A percentile compares a stretch with the other conserved stretches of the same genome.
Evolutionary conservation across 1,284 basidiomycete species (phyloP).

Genomic region (Afroboletus lepidellus): DNA sequence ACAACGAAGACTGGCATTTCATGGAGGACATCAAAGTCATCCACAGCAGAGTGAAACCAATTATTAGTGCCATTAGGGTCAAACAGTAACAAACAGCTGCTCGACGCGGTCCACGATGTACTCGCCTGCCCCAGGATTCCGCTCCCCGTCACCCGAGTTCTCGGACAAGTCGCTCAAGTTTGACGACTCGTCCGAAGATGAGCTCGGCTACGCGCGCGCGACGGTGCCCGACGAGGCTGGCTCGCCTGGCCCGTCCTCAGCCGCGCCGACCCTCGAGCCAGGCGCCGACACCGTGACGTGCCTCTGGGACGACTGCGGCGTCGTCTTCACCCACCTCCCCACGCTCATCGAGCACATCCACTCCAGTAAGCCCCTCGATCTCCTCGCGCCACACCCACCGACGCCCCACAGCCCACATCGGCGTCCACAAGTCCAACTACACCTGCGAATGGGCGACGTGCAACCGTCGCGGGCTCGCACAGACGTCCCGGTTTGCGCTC

Average conservation of each 20-base stretch:
- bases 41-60: not conserved
- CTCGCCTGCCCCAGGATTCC: slow-evolving; percentile 20
- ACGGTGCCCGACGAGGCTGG: slow-evolving; percentile 16
- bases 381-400: not conserved
- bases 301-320: slow-evolving; percentile 77
- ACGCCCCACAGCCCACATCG: slow-evolving; percentile 65
- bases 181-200: slow-evolving; percentile 28
- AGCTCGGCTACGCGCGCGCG: slow-evolving; percentile 6
- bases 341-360: slow-evolving; percentile 80
- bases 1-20: too few species aligned
- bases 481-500: slow-evolving; percentile 85
- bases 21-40: not conserved
- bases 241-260: slow-evolving; percentile 30
- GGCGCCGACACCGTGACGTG: slow-evolving; percentile 57
- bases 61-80: not conserved
- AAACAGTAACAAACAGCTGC: slow-evolving; percentile 24
- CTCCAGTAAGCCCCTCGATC: slow-evolving; percentile 49
- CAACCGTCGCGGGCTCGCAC: slow-evolving; percentile 71
- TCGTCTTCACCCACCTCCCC: slow-evolving; percentile 65
- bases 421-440: slow-evolving; percentile 83
- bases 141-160: slow-evolving; percentile 34
- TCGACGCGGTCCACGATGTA: slow-evolving; percentile 27
- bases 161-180: slow-evolving; percentile 30
- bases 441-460: slow-evolving; percentile 89
- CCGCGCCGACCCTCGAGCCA: slow-evolving; percentile 13